Evolutionary conservation across 345 rosid species (phyloP), one percentile per base, ranked within the genome.

Genomic region (Eucalyptus erythrocorys): DNA sequence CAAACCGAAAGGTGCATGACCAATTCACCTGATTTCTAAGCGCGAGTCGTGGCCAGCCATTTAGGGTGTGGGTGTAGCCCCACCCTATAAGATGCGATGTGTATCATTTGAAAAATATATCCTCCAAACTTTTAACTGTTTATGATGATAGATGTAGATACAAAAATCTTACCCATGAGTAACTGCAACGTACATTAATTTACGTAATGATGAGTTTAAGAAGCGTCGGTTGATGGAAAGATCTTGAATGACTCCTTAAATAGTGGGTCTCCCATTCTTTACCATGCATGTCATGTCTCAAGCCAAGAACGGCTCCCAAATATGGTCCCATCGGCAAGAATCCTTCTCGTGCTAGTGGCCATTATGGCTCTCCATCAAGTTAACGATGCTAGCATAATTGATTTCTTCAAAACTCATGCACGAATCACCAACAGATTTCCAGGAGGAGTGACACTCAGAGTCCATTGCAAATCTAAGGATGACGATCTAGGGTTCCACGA

Each of bases 381-480:
- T 59, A 59, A 26, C n/a, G 66, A 15, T 5, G 32, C 6, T 13
- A 5, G 32, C 66, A 3, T 59, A 26, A 0, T 59, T 59, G 6
- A 2, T 24, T 1, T 26, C 32, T 59, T 59, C 66, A 27, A 4
- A 59, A 0, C 4, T 4, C 7, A 5, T 13, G 50, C 50, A 48
- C 50, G 16, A 48, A 48, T 48, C 50, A 48, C 50, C 50, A 48
- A 48, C 50, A 13, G 5, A 48, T 48, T 13, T 13, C 50, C 50
- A 48, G 50, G 50, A 48, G 14, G 50, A 48, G 50, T 48, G 50
- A 48, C 50, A 5, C 16, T 48, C 16, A 48, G 50, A 48, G 50
- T 48, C 50, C 50, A 48, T 48, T 48, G 50, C 50, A 2, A 48
- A 13, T 48, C 50, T 48, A 48, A 48, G 50, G 50, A 48, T 16